These are phyloP conservation scores for Babesia divergens DNA, from an alignment of 169 alveolate genomes.

Conservation along the genomic window DNA sequence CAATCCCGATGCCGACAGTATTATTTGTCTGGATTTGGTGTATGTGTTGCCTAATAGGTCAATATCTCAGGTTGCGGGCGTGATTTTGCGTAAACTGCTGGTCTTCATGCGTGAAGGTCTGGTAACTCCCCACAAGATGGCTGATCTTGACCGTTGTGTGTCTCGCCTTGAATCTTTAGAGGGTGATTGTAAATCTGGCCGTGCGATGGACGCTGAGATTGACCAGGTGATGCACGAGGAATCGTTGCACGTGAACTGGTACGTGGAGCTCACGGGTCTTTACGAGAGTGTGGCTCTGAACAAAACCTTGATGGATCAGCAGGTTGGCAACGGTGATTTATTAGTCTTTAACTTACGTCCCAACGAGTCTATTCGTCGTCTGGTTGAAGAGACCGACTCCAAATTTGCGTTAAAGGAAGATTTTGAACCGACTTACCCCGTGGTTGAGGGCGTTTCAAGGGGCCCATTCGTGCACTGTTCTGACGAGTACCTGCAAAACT, in stretches of 20 bases:
- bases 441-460: not conserved
- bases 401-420: conserved; percentile 52
- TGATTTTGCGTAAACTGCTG: conserved; percentile 18
- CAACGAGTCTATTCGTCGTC: conserved; percentile 52
- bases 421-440: conserved; percentile 51
- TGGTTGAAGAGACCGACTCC: conserved; percentile 29
- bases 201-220: conserved; percentile 16
- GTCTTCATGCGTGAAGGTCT: conserved; percentile 22
- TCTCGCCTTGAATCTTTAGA: conserved; percentile 15
- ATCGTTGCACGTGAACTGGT: conserved; percentile 51
- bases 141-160: conserved; percentile 7
- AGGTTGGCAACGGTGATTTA: conserved; percentile 44
- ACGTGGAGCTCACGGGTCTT: conserved; percentile 37
- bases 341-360: conserved; percentile 63
- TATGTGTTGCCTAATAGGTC: conserved; percentile 32
- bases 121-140: conserved; percentile 22
- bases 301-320: conserved; percentile 42
- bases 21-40: conserved; percentile 44
- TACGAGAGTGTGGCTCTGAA: conserved; percentile 31
- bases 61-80: conserved; percentile 27
- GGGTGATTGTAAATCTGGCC: not conserved
- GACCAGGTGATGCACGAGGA: conserved; percentile 39
- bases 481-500: conserved; percentile 2
- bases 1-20: conserved; percentile 22
- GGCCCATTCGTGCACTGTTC: conserved; percentile 16